These are phyloP conservation scores for Phaeoacremonium minimum DNA, from an alignment of 2,329 filamentous ascomycete genomes.

Conservation along the genomic window DNA sequence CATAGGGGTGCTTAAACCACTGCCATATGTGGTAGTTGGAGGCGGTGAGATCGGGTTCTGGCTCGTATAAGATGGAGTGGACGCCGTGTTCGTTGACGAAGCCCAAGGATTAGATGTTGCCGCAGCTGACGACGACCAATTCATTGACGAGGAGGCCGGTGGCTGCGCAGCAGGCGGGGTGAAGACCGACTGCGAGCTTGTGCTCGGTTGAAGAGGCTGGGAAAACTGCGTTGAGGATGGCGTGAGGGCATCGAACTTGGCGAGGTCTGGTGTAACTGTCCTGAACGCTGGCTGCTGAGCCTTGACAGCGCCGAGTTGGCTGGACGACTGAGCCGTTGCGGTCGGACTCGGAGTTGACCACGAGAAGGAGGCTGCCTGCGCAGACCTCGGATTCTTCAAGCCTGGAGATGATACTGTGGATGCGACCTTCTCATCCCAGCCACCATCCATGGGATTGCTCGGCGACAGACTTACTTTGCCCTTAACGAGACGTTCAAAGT, in stretches of 20 bases:
- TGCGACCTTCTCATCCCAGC: constrained; percentile 43
- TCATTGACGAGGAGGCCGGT: constrained; percentile 32
- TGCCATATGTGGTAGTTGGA: constrained; percentile 25
- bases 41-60: constrained; percentile 16
- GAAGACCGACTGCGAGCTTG: constrained; percentile 15
- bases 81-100: constrained; percentile 23
- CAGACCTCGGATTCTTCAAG: constrained; percentile 21
- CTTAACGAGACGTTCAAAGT: constrained; percentile 88
- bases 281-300: constrained; percentile 40
- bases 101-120: constrained; percentile 45
- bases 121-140: constrained; percentile 41
- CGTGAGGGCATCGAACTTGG: constrained; percentile 48
- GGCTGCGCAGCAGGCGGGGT: constrained; percentile 18
- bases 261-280: constrained; percentile 56
- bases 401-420: constrained; percentile 27
- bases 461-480: constrained; percentile 49
- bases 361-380: constrained; percentile 46
- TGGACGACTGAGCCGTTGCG: constrained; percentile 19
- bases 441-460: constrained; percentile 35
- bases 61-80: constrained; percentile 21
- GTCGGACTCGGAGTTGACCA: constrained; percentile 58
- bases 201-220: constrained; percentile 49
- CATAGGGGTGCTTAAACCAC: constrained; percentile 38
- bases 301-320: constrained; percentile 28
- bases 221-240: constrained; percentile 61